Evolutionary conservation across 1,139 yeast species (phyloP), one percentile per base, ranked within the genome.

Genomic region (Pichia sp.): DNA sequence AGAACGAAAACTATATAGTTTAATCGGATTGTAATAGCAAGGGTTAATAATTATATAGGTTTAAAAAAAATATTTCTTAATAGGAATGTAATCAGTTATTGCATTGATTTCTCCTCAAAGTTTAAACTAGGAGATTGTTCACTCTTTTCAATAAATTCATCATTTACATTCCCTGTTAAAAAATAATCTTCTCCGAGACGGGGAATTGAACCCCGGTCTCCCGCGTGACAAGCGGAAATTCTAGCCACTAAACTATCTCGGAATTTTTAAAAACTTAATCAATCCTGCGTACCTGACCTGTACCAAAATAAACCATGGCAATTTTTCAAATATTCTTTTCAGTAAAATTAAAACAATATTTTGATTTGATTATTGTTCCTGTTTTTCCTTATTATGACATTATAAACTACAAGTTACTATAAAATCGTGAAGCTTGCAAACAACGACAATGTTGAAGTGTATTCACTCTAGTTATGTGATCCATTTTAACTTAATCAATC

Each of bases 101-200:
- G 52, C 50, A 53, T 53, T 55, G 58, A 56, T 50, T 56, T 51
- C 58, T 54, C 60, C 60, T 56, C 58, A 56, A 49, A 42, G 59
- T 54, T 51, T 49, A 54, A 48, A 54, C 64, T 61, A 60, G 61
- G 65, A 60, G 65, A 61, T 61, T 61, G 65, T 61, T 61, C 65
- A 61, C 65, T 50, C 60, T 51, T 54, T 54, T 54, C 60, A 56
- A 56, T 57, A 30, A 48, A 53, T 50, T 59, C 62, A 59, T 59
- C 62, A 59, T 50, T 43, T 45, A 53, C 25, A 36, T 36, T 36
- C 51, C 44, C 42, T 29, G 28, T 48, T 47, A 51, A 49, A 36
- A 51, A 52, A 55, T 42, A 48, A 39, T 41, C 34, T 18, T 25
- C 60, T 58, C 61, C 60, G 60, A 56, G 60, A 58, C 58, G 56